A percentile compares a stretch with the other conserved stretches of the same genome.
Conservation (phyloP, 2,329 filamentous ascomycete genomes). For the Sphaerostilbella broomeana region DNA sequence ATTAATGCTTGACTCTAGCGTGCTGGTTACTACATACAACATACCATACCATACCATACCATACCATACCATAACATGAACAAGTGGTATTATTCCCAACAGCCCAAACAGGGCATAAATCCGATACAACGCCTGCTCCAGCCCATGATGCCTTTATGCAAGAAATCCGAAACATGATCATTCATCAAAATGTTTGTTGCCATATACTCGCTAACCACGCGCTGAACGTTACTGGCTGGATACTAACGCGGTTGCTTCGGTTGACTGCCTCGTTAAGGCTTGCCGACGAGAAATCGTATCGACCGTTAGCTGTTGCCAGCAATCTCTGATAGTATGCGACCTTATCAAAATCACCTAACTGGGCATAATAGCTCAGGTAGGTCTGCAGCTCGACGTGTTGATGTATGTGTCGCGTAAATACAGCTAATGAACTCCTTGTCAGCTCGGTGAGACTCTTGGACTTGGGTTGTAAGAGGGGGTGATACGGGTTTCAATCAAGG, state of each 20-base stretch:
- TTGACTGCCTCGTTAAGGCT: conserved; percentile 51
- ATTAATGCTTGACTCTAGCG: conserved; percentile 4
- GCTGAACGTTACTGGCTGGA: conserved; percentile 45
- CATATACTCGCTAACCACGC: conserved; percentile 42
- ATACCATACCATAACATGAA: conserved; percentile 1
- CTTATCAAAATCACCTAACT: conserved; percentile 41
- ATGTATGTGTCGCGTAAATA: conserved; percentile 32
- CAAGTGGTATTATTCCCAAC: conserved; percentile 3
- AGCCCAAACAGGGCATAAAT: conserved; percentile 6
- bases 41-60: conserved; percentile 1
- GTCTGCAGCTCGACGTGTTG: conserved; percentile 35
- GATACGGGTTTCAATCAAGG: not conserved
- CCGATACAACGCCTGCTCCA: conserved; percentile 13
- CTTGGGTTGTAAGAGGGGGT: not conserved
- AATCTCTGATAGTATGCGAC: conserved; percentile 54
- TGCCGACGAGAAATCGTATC: conserved; percentile 56
- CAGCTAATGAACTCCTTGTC: conserved; percentile 24
- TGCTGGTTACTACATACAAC: conserved; percentile 1
- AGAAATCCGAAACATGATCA: not conserved
- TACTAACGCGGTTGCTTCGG: conserved; percentile 28
- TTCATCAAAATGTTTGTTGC: conserved; percentile 13
- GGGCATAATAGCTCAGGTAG: conserved; percentile 36
- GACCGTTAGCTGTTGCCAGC: conserved; percentile 60
- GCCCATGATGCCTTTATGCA: conserved; percentile 1
- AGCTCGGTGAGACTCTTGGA: conserved; percentile 5